phyloP scores from a whole-genome alignment of 2,329 filamentous ascomycete genomes.

The Beauveria sp. region DNA sequence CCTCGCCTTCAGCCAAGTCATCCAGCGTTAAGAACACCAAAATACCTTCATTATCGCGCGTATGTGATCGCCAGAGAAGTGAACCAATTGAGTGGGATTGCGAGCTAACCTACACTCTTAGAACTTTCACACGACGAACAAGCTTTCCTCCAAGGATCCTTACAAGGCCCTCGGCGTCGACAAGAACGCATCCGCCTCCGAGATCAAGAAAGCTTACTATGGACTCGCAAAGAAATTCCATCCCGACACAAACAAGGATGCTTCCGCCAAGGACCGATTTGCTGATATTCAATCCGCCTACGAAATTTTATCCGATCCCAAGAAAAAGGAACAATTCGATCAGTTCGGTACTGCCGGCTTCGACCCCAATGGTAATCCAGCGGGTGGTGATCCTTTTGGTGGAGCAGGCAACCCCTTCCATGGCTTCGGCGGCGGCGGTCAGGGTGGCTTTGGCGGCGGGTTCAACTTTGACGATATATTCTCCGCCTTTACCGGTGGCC shows the following conservation, averaged over 20 bases:
- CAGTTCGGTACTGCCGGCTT: conserved; percentile 85
- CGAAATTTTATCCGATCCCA: conserved; percentile 83
- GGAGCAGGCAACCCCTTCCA: conserved; percentile 59
- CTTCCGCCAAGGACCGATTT: conserved; percentile 90
- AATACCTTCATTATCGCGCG: conserved; percentile 19
- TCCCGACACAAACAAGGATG: conserved; percentile 95
- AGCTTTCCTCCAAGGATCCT: conserved; percentile 61
- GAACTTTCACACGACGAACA: conserved; percentile 54
- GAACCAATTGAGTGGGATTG: not conserved
- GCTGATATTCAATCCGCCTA: conserved; percentile 89
- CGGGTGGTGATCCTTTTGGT: conserved; percentile 51
- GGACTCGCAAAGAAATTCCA: conserved; percentile 96
- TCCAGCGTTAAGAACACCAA: conserved; percentile 14
- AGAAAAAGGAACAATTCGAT: conserved; percentile 90
- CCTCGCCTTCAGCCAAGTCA: conserved; percentile 16
- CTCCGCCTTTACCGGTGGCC: conserved; percentile 64
- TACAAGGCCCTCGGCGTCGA: conserved; percentile 80
- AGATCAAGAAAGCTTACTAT: conserved; percentile 99
- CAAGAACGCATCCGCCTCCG: conserved; percentile 70
- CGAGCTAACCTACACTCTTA: conserved; percentile 20
- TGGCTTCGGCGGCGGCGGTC: conserved; percentile 48
- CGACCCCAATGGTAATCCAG: conserved; percentile 62
- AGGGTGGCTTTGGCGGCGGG: conserved; percentile 67
- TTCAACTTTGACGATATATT: conserved; percentile 98
- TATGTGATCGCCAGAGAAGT: conserved; percentile 17